These are phyloP conservation scores for Candida verbasci DNA, from an alignment of 805 yeast species.

Conservation along the genomic window DNA sequence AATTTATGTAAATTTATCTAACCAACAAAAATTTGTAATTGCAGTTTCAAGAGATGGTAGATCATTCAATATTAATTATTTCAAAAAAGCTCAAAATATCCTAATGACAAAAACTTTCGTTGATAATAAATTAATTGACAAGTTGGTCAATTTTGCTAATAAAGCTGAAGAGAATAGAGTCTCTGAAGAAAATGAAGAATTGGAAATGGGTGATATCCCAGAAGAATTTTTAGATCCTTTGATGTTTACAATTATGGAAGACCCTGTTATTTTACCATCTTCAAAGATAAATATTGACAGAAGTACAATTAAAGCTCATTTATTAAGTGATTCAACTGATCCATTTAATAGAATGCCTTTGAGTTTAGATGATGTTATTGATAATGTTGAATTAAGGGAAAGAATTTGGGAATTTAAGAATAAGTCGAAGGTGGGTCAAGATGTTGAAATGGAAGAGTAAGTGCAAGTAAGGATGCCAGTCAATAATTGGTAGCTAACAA, in stretches of 20 bases:
- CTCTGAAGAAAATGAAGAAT: slow-evolving; percentile 75
- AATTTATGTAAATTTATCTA: slow-evolving; percentile 69
- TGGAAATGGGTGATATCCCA: slow-evolving; percentile 89
- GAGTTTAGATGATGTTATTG: slow-evolving; percentile 80
- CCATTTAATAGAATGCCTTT: slow-evolving; percentile 95
- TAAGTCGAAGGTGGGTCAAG: slow-evolving; percentile 34
- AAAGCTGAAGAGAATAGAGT: slow-evolving; percentile 58
- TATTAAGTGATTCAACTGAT: slow-evolving; percentile 91
- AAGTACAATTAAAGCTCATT: slow-evolving; percentile 87
- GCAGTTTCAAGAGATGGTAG: slow-evolving; percentile 92
- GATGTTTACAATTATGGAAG: slow-evolving; percentile 93
- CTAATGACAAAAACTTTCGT: slow-evolving; percentile 51
- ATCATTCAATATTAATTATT: slow-evolving; percentile 67
- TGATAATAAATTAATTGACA: slow-evolving; percentile 45
- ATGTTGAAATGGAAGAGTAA: slow-evolving; percentile 17
- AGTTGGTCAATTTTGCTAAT: slow-evolving; percentile 53
- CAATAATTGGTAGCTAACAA: too few relatives aligned
- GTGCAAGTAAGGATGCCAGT: too few relatives aligned
- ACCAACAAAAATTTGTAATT: slow-evolving; percentile 58
- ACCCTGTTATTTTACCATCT: slow-evolving; percentile 91
- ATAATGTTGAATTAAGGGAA: slow-evolving; percentile 63
- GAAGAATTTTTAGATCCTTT: slow-evolving; percentile 96
- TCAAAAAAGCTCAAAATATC: slow-evolving; percentile 67
- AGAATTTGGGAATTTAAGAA: slow-evolving; percentile 57
- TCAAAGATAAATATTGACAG: slow-evolving; percentile 84